These are phyloP conservation scores for Alternaria incomplexa DNA, from an alignment of 2,329 filamentous ascomycete species.

Conservation along the genomic window DNA sequence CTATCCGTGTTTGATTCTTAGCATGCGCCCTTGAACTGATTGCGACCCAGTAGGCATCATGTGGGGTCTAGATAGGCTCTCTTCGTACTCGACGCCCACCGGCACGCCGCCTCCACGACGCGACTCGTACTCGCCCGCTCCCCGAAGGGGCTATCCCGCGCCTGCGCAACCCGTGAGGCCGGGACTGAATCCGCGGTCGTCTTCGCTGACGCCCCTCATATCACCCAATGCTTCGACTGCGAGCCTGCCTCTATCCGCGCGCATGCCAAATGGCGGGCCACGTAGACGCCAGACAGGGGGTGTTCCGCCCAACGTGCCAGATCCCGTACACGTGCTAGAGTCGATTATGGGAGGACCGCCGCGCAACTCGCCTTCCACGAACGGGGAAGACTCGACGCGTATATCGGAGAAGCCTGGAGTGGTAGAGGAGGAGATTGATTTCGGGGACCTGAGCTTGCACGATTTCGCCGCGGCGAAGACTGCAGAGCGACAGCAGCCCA, in stretches of 20 bases:
- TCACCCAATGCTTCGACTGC: constrained; percentile 75
- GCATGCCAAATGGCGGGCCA: constrained; percentile 70
- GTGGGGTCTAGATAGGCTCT: constrained; percentile 86
- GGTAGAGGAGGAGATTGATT: constrained; percentile 74
- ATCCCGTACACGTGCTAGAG: constrained; percentile 75
- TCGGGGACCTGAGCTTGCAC: constrained; percentile 76
- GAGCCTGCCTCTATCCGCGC: constrained; percentile 72
- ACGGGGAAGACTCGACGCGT: constrained; percentile 18
- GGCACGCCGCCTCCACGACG: constrained; percentile 67
- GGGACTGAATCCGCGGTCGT: constrained; percentile 72
- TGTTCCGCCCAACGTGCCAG: constrained; percentile 62
- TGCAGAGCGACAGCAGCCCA: constrained; percentile 37
- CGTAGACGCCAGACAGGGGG: constrained; percentile 65
- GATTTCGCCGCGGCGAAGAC: constrained; percentile 64
- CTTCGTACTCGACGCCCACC: constrained; percentile 70
- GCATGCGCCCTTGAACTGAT: constrained; percentile 1
- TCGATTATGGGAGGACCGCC: constrained; percentile 59
- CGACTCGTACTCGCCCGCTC: constrained; percentile 74
- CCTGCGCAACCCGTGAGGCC: constrained; percentile 76
- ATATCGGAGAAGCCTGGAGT: constrained; percentile 53
- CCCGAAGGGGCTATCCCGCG: constrained; percentile 70
- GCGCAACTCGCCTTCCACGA: constrained; percentile 26
- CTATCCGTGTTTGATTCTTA: neutral
- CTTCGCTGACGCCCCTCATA: constrained; percentile 73
- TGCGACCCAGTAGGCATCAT: constrained; percentile 55